A percentile compares a stretch with the other conserved stretches of the same genome.
Conservation (phyloP, 1,284 basidiomycete genomes). For the Moniliophthora roreri region DNA sequence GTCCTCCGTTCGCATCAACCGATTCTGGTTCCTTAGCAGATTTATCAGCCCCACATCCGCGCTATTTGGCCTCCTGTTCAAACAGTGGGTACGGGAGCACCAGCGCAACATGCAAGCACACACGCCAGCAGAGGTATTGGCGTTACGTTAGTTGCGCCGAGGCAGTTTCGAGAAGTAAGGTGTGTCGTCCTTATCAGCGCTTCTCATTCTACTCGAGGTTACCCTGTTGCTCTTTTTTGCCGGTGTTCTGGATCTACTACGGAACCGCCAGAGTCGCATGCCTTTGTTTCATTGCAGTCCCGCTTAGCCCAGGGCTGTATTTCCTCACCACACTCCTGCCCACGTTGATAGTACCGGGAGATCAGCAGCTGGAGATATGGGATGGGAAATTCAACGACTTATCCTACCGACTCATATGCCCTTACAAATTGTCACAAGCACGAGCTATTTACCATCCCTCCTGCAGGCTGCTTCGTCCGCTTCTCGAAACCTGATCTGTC, state of each 20-base stretch:
- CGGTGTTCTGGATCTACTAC: conserved; percentile 1
- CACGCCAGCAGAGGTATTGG: background rate
- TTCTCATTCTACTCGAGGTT: conserved; percentile 1
- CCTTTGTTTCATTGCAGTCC: background rate
- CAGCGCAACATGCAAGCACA: background rate
- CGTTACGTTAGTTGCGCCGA: background rate
- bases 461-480: background rate
- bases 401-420: background rate
- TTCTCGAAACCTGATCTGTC: too few species aligned
- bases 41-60: background rate
- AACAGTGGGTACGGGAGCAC: conserved; percentile 12
- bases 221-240: conserved; percentile 5
- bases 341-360: background rate
- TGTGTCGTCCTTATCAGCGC: background rate
- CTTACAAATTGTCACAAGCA: background rate
- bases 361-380: background rate
- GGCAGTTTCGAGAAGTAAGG: background rate
- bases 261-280: too few species aligned
- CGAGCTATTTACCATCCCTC: background rate
- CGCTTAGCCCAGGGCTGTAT: background rate
- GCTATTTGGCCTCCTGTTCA: conserved; percentile 7
- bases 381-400: background rate
- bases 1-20: background rate
- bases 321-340: background rate
- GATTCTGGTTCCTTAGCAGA: conserved; percentile 10